Conservation (phyloP, 345 rosid genomes). For the Acer campestre region DNA sequence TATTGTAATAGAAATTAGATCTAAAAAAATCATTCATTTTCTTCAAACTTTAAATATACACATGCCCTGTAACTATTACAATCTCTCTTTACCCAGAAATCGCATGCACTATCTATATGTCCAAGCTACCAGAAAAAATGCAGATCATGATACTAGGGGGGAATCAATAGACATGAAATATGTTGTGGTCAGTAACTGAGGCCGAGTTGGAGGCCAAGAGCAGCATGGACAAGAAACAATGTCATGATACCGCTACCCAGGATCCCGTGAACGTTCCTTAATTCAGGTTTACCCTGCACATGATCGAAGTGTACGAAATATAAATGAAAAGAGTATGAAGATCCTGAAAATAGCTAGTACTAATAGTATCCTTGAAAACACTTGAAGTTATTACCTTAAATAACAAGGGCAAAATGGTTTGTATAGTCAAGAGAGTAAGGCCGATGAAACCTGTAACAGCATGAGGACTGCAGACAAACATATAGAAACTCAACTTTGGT, state of each 20-base stretch:
- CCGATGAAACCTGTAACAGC: constrained; percentile 82
- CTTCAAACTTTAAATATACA: not conserved
- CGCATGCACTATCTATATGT: not conserved
- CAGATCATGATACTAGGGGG: no score
- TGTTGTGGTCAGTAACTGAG: constrained; percentile 56
- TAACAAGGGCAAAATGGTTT: constrained; percentile 67
- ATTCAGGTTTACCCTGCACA: constrained; percentile 75
- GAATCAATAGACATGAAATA: not conserved
- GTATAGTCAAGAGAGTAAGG: constrained; percentile 72
- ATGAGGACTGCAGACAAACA: constrained; percentile 66
- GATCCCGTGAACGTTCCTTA: constrained; percentile 82
- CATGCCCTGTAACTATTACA: no score
- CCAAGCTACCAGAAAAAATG: not conserved
- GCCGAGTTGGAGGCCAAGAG: constrained; percentile 87
- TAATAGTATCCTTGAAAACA: not conserved
- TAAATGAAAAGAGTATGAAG: not conserved
- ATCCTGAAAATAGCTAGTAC: not conserved
- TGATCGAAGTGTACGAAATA: not conserved
- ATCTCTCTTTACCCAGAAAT: no score
- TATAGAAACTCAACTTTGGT: not conserved
- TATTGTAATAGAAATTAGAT: no score
- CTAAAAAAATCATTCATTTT: no score
- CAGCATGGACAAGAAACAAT: constrained; percentile 74
- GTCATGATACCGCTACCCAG: constrained; percentile 95
- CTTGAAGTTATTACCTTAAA: constrained; percentile 63